These are phyloP conservation scores for Thielaviopsis populi DNA, from an alignment of 2,329 filamentous ascomycete genomes.

Conservation along the genomic window DNA sequence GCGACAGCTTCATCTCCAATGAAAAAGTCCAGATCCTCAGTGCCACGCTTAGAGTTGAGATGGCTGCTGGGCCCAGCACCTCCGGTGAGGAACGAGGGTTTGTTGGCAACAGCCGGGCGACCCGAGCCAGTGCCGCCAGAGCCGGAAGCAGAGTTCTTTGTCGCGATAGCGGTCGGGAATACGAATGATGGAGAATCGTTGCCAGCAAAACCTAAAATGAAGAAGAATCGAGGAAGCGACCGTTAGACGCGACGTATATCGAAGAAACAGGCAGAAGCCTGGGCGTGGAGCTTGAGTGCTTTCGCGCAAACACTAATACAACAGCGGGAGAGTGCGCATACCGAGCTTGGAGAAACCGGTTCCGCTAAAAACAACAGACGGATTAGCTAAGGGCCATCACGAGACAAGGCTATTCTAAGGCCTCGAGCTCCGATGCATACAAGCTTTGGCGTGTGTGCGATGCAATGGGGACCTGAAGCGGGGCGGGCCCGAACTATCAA, in stretches of 20 bases:
- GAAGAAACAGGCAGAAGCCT: constrained; percentile 14
- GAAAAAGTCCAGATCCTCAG: constrained; percentile 96
- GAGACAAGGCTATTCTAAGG: not conserved
- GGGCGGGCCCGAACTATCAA: constrained; percentile 7
- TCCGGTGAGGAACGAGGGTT: constrained; percentile 87
- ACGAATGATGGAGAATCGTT: constrained; percentile 99
- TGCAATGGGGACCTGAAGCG: constrained; percentile 9
- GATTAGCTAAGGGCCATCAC: constrained; percentile 25
- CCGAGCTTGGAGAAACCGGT: constrained; percentile 99
- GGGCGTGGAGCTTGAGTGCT: not conserved
- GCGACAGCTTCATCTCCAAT: constrained; percentile 92
- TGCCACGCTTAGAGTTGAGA: constrained; percentile 81
- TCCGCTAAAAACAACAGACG: constrained; percentile 48
- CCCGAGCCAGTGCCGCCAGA: constrained; percentile 67
- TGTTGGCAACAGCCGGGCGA: constrained; percentile 79
- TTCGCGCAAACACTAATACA: not conserved
- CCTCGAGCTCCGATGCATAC: not conserved
- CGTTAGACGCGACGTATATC: constrained; percentile 12
- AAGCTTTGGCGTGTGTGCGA: not conserved
- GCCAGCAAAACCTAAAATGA: constrained; percentile 71
- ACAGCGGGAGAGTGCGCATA: constrained; percentile 30
- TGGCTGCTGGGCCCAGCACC: constrained; percentile 72
- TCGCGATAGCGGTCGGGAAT: constrained; percentile 96
- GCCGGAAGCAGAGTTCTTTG: constrained; percentile 62
- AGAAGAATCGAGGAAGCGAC: constrained; percentile 11